Conservation (phyloP, 768 basidiomycete species). For the Pulveroboletus sp. region DNA sequence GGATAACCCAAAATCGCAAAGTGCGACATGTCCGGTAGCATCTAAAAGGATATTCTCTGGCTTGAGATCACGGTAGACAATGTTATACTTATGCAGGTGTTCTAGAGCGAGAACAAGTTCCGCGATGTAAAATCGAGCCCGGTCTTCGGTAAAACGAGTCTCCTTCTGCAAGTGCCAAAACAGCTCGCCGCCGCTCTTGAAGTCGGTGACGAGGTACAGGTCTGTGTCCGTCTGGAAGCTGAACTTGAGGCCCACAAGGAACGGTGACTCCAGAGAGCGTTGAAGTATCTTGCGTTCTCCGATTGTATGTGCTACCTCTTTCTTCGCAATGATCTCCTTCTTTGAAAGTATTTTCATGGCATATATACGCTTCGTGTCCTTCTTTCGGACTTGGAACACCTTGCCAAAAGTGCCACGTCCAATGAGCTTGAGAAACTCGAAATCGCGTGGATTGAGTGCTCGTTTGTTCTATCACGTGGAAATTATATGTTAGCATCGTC, state of each 20-base stretch:
- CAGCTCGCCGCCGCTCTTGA: slow-evolving; percentile 96
- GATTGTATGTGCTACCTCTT: slow-evolving; percentile 98
- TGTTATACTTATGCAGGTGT: slow-evolving; percentile 96
- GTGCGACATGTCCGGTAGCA: slow-evolving; percentile 95
- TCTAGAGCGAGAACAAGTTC: slow-evolving; percentile 93
- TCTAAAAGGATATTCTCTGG: slow-evolving; percentile 98
- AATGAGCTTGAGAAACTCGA: slow-evolving; percentile 98
- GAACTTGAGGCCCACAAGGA: slow-evolving; percentile 98
- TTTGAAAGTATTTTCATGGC: slow-evolving; percentile 99
- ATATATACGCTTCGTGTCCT: slow-evolving; percentile 97
- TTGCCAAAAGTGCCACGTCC: slow-evolving; percentile 97
- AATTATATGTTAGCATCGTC: slow-evolving; percentile 14
- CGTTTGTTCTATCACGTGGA: slow-evolving; percentile 61
- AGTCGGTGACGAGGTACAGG: slow-evolving; percentile 95
- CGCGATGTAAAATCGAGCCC: slow-evolving; percentile 94
- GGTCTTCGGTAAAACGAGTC: slow-evolving; percentile 87
- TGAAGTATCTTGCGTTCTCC: slow-evolving; percentile 99
- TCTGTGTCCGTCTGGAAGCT: slow-evolving; percentile 96
- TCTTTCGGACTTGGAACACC: slow-evolving; percentile 98
- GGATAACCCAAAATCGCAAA: slow-evolving; percentile 97
- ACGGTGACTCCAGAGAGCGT: slow-evolving; percentile 86
- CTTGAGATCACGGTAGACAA: slow-evolving; percentile 94
- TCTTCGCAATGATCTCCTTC: slow-evolving; percentile 98
- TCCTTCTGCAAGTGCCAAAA: slow-evolving; percentile 99
- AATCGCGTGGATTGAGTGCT: slow-evolving; percentile 88